Evolutionary conservation across 768 basidiomycete species (phyloP).

Genomic region (Suillus placidus): DNA sequence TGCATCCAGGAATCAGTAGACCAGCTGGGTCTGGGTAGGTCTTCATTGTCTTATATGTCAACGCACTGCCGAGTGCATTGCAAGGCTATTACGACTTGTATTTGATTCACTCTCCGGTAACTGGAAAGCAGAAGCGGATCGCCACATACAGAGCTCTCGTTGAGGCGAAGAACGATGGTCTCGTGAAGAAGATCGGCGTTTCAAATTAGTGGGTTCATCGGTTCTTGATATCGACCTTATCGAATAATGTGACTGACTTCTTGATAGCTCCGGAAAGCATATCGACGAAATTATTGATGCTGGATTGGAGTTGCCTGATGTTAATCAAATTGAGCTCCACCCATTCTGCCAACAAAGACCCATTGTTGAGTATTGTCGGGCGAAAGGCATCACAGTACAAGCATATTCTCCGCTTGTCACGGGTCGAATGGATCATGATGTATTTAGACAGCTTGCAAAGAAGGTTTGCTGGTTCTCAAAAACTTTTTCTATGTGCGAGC

Average conservation of each 20-base stretch:
- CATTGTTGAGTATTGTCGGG: conserved; percentile 71
- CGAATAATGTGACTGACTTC: background rate
- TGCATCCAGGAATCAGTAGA: conserved; percentile 26
- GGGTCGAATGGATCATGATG: conserved; percentile 52
- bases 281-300: conserved; percentile 28
- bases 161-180: conserved; percentile 37
- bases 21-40: conserved; percentile 25
- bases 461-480: conserved; percentile 46
- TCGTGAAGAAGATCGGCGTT: conserved; percentile 45
- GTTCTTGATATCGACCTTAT: background rate
- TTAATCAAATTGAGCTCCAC: conserved; percentile 54
- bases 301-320: conserved; percentile 30
- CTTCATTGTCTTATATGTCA: background rate
- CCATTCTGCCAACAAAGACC: conserved; percentile 79
- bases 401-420: conserved; percentile 77
- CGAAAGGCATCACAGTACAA: conserved; percentile 60
- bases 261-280: conserved; percentile 28
- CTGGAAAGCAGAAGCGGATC: conserved; percentile 42
- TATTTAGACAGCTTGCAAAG: conserved; percentile 51
- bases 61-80: background rate
- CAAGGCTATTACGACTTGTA: conserved; percentile 50
- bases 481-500: background rate
- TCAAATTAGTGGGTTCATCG: conserved; percentile 46
- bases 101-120: conserved; percentile 47
- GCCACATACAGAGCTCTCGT: conserved; percentile 43